These are phyloP conservation scores for Cajanus cajan DNA, from an alignment of 306 rosid species.

Conservation along the genomic window DNA sequence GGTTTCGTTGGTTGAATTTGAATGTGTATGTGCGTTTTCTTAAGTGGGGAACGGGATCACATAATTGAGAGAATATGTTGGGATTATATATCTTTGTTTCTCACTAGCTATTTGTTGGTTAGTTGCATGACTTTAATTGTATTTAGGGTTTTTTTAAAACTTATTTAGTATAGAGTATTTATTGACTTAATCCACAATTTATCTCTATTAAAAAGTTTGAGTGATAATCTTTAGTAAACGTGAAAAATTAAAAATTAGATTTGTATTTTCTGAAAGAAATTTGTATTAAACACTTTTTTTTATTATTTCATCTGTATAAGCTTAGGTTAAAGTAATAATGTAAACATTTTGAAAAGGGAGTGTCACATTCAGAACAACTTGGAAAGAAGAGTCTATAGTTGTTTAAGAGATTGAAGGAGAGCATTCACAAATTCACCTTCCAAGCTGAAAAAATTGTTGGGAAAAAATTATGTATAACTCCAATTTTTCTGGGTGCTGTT, in stretches of 20 bases:
- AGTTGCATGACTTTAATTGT: not conserved
- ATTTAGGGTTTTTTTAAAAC: not conserved
- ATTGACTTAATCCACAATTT: no score
- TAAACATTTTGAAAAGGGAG: not conserved
- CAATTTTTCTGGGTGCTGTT: not conserved
- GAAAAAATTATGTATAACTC: not conserved
- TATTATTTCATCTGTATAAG: not conserved
- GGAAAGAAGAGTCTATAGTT: not conserved
- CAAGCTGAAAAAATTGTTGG: not conserved
- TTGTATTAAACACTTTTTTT: not conserved
- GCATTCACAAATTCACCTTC: not conserved
- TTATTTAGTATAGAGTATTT: no score
- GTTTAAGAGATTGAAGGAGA: not conserved
- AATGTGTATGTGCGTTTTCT: not conserved
- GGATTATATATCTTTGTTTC: no score
- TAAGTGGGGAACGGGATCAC: not conserved
- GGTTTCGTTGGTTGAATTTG: not conserved
- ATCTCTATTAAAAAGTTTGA: no score
- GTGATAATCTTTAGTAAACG: no score
- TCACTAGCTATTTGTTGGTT: not conserved
- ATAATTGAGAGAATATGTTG: not conserved
- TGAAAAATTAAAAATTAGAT: not conserved
- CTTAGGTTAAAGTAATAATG: not conserved
- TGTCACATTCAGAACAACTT: no score
- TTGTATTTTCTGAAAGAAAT: not conserved